phyloP scores from a whole-genome alignment of 805 yeast species.

The Pichia insulana region DNA sequence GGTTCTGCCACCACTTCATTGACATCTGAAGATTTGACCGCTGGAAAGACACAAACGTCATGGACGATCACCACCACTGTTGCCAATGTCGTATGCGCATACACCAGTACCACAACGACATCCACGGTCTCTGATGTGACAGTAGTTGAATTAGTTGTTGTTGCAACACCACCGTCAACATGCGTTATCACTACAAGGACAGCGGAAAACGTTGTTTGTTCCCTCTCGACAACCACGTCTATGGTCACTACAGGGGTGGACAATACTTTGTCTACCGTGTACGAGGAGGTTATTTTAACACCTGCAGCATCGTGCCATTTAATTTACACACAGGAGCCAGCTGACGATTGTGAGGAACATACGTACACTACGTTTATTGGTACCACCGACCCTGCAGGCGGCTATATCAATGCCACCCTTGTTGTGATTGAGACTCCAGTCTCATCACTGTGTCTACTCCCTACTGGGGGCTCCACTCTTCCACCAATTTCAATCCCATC shows the following conservation, averaged over 20 bases:
- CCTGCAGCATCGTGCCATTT: conserved; percentile 1
- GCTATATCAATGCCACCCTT: neutral
- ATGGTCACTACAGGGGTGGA: neutral
- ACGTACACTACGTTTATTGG: conserved; percentile 1
- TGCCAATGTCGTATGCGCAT: neutral
- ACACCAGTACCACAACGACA: neutral
- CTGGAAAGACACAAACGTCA: no score
- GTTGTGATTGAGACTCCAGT: conserved; percentile 2
- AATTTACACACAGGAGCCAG: neutral
- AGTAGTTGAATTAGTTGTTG: neutral
- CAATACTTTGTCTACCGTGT: neutral
- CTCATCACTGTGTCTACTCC: neutral
- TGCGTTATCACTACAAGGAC: neutral
- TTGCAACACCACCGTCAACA: neutral
- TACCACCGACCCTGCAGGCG: neutral
- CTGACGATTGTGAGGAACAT: neutral
- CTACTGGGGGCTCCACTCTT: no score
- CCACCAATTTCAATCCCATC: no score
- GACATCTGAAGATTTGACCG: no score
- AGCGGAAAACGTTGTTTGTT: neutral
- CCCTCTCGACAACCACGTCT: neutral
- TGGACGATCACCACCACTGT: neutral
- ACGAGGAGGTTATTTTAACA: neutral
- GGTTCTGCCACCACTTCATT: no score
- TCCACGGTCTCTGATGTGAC: neutral